These are phyloP conservation scores for Psidium friedrichsthalianum DNA, from an alignment of 345 rosid species.

Conservation along the genomic window DNA sequence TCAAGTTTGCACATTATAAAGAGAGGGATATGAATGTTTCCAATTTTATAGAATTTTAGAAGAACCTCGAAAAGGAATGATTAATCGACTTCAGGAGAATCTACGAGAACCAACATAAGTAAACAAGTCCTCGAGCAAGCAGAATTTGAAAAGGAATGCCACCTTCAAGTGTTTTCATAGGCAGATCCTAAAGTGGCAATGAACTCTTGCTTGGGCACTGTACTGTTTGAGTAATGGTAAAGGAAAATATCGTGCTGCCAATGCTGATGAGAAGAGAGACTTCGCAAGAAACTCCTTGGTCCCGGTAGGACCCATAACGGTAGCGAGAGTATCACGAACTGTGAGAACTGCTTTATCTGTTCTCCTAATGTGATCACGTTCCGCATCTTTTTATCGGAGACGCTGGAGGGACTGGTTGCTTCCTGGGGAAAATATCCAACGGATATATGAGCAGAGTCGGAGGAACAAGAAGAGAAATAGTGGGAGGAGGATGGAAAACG, in stretches of 20 bases:
- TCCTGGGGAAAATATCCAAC: not conserved
- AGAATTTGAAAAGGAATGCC: not conserved
- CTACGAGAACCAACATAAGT: not conserved
- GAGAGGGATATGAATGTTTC: not conserved
- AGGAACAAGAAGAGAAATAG: not conserved
- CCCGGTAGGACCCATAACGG: conserved; percentile 7
- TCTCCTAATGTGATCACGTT: conserved; percentile 22
- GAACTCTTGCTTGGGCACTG: conserved; percentile 16
- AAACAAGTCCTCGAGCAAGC: not conserved
- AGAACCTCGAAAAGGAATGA: not conserved
- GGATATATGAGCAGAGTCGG: not conserved
- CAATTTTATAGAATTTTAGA: not conserved
- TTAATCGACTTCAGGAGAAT: not conserved
- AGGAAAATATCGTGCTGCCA: conserved; percentile 37
- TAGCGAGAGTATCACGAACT: conserved; percentile 5
- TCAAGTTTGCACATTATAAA: not conserved
- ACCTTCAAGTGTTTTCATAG: conserved; percentile 32
- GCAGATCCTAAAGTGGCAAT: conserved; percentile 12
- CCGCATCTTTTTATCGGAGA: not conserved
- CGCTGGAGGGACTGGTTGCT: not conserved
- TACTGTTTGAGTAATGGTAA: conserved; percentile 11
- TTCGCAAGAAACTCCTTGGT: conserved; percentile 14
- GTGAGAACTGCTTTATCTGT: conserved; percentile 26
- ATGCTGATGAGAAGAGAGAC: conserved; percentile 40
- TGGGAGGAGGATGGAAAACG: not conserved